Base-by-base conservation (phyloP, 2,329 filamentous ascomycete genomes). In the Zymoseptoria passerinii region DNA sequence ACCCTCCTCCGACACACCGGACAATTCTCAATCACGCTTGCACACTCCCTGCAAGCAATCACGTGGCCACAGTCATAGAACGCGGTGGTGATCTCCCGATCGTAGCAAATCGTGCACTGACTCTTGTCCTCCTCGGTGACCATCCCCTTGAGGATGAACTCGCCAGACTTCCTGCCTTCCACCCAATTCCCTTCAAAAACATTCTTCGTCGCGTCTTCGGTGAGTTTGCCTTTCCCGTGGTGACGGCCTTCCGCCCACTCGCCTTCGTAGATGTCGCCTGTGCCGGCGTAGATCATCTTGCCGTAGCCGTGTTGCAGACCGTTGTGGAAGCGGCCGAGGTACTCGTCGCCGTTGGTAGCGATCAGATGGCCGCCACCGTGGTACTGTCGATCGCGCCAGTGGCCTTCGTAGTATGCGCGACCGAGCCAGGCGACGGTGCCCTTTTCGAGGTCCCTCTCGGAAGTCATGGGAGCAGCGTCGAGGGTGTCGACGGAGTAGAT, bases 51-150 rank as follows among this genome's bases (percentile, higher is more conserved):
- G 62, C 83, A 86, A 3, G 83, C 80, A 51, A 83, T 80, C 18
- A 86, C 81, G 66, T 86, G 83, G 0, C 83, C 83, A 63, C 83
- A 86, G 62, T 83, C 81, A 63, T 82, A 83, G 68, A 86, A 85
- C 6, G 83, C 76, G 4, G 82, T 80, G 60, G 83, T 80, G 56
- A 83, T 80, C 49, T 79, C 78, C 50, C 80, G 78, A n/a, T 80
- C 78, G 70, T 81, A 86, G 73, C 83, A 86, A 58, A 86, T 85
- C 58, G 81, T 77, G 67, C 83, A 86, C 5, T 81, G 68, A 51
- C 79, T 76, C 70, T 80, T 78, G 61, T 83, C 81, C 58, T 85
- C 82, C 56, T 85, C 82, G 2, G 83, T 83, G 27, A 82, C 79
- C 64, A 82, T 80, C 77, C 82, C 85, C 62, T 80, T 79, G 57